Conservation (phyloP, 305 asterid genomes). For the Salvia sclarea region DNA sequence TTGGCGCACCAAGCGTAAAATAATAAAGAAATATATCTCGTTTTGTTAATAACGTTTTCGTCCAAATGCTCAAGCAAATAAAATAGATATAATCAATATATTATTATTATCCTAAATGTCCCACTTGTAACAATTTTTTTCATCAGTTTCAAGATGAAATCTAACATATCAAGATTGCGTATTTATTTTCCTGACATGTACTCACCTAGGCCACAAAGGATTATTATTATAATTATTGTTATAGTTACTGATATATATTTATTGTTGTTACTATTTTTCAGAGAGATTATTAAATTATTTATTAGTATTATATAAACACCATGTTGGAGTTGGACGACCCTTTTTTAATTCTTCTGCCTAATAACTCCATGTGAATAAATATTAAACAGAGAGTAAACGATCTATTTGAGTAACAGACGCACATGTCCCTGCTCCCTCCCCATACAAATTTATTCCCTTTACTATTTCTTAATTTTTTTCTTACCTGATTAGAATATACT, state of each 20-base stretch:
- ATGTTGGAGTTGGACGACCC: background rate
- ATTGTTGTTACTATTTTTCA: too few relatives aligned
- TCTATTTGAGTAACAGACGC: conserved; percentile 23
- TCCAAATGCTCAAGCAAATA: too few relatives aligned
- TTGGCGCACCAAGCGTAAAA: background rate
- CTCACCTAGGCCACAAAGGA: background rate
- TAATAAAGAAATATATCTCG: too few relatives aligned
- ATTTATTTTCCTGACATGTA: background rate
- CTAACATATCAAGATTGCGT: background rate
- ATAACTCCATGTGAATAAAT: conserved; percentile 20
- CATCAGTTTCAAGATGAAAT: background rate
- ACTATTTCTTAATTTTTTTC: background rate
- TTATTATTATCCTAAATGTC: background rate
- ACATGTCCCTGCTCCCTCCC: conserved; percentile 37
- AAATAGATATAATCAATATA: too few relatives aligned
- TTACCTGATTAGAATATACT: background rate
- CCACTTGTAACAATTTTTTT: background rate
- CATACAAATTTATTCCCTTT: conserved; percentile 9
- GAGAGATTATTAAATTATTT: background rate
- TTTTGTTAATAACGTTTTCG: too few relatives aligned
- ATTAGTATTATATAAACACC: background rate
- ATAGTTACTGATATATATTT: too few relatives aligned
- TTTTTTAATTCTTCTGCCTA: background rate
- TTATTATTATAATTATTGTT: too few relatives aligned
- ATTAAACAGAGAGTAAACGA: conserved; percentile 27